These are phyloP conservation scores for Dissophora ornata DNA, from an alignment of 192 early-diverging fungal species.

Conservation along the genomic window DNA sequence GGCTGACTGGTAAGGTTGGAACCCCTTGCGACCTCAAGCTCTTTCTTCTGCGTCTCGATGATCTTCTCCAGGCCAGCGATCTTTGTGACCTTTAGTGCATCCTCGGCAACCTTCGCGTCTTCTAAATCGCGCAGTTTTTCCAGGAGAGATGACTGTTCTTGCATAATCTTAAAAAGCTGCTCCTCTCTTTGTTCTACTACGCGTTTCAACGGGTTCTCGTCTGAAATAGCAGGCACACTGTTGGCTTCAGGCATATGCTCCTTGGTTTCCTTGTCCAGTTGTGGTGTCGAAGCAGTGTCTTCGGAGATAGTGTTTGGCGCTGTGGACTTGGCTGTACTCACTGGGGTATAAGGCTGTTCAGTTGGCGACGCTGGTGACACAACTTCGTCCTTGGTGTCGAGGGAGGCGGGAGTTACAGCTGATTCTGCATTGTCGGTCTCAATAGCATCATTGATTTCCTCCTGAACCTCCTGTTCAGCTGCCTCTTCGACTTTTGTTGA, in stretches of 20 bases:
- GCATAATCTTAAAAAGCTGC: constrained; percentile 62
- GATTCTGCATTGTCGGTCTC: too few species aligned
- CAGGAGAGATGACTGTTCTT: constrained; percentile 58
- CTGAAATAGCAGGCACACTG: too few species aligned
- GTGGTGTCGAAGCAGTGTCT: background rate
- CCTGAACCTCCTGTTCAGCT: background rate
- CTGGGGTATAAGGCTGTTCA: constrained; percentile 4
- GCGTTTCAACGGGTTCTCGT: constrained; percentile 17
- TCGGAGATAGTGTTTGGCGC: background rate
- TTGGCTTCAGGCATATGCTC: background rate
- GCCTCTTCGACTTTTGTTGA: background rate
- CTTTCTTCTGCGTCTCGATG: constrained; percentile 44
- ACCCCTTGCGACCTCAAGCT: constrained; percentile 36
- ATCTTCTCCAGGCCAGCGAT: constrained; percentile 49
- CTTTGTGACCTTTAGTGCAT: constrained; percentile 27
- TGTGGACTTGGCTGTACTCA: background rate
- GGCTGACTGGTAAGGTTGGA: constrained; percentile 53
- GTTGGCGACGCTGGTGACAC: background rate
- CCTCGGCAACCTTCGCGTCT: constrained; percentile 46
- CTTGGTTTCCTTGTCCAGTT: background rate
- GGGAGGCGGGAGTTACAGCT: background rate
- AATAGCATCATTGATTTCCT: background rate
- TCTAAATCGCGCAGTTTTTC: constrained; percentile 59
- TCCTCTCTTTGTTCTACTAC: constrained; percentile 57
- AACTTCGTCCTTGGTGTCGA: background rate